Percentiles rank a stretch among this genome's conserved stretches.
Conservation (phyloP, 192 early-diverging fungal genomes). For the Physocladia obscura region DNA sequence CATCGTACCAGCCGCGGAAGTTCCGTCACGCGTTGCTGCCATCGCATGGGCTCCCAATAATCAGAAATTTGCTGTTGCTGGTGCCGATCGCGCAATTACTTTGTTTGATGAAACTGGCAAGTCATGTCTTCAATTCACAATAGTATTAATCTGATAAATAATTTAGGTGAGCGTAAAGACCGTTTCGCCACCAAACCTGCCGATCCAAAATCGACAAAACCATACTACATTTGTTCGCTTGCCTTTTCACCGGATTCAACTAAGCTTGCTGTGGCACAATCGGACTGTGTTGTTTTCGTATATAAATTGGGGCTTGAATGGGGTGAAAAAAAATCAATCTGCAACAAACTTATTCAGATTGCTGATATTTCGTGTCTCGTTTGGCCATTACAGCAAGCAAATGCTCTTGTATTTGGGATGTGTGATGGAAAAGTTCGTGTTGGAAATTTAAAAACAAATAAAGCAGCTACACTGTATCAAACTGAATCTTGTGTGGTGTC, state of each 20-base stretch:
- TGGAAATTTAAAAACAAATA: constrained; percentile 68
- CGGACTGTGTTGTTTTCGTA: constrained; percentile 62
- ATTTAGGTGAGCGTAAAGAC: constrained; percentile 58
- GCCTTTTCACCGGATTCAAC: constrained; percentile 66
- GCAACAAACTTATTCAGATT: constrained; percentile 66
- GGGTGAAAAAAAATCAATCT: constrained; percentile 69
- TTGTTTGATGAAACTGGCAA: constrained; percentile 62
- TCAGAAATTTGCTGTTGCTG: constrained; percentile 61
- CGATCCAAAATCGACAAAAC: constrained; percentile 53
- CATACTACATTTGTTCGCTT: constrained; percentile 54
- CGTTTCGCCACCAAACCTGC: constrained; percentile 65
- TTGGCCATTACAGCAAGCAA: constrained; percentile 63
- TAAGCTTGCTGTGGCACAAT: constrained; percentile 62
- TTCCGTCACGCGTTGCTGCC: constrained; percentile 41
- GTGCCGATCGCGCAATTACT: constrained; percentile 53
- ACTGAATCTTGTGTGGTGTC: constrained; percentile 61
- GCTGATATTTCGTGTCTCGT: constrained; percentile 62
- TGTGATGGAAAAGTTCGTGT: constrained; percentile 62
- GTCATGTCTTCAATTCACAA: background rate
- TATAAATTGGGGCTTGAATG: constrained; percentile 68
- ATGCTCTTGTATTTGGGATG: constrained; percentile 64
- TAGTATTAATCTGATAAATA: background rate
- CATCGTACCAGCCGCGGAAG: constrained; percentile 43
- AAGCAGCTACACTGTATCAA: constrained; percentile 66
- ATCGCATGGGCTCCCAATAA: constrained; percentile 61